These are phyloP conservation scores for Cephaloascus fragrans DNA, from an alignment of 805 yeast genomes.

Conservation along the genomic window DNA sequence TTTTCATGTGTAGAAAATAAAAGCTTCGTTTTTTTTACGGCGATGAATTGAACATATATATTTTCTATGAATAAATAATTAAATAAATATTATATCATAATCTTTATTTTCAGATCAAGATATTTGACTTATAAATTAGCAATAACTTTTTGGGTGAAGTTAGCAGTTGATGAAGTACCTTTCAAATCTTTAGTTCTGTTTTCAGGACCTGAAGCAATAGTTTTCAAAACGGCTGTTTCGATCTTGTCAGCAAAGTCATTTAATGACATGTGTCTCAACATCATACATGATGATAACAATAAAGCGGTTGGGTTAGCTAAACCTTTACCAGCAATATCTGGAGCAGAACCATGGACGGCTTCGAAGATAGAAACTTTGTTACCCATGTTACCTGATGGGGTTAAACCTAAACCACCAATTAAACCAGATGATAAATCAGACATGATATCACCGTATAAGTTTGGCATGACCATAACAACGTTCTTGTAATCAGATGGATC, in stretches of 20 bases:
- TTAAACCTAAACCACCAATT: constrained; percentile 97
- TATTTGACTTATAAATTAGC: constrained; percentile 43
- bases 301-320: constrained; percentile 98
- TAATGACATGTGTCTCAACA: constrained; percentile 97
- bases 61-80: neutral
- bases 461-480: constrained; percentile 97
- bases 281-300: constrained; percentile 92
- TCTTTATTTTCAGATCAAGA: neutral
- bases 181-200: constrained; percentile 95
- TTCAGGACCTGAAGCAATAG: constrained; percentile 92
- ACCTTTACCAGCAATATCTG: constrained; percentile 98
- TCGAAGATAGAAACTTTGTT: constrained; percentile 95
- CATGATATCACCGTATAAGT: constrained; percentile 98
- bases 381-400: constrained; percentile 99
- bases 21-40: too few species aligned
- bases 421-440: constrained; percentile 96
- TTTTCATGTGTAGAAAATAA: too few species aligned
- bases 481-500: constrained; percentile 84
- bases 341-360: constrained; percentile 99
- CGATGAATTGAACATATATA: neutral
- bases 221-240: constrained; percentile 76
- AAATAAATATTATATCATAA: neutral
- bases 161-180: constrained; percentile 82
- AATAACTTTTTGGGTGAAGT: constrained; percentile 90
- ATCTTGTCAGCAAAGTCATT: constrained; percentile 72